Evolutionary conservation across 192 early-diverging fungal species (phyloP).

Genomic region (Diversispora eburnea): DNA sequence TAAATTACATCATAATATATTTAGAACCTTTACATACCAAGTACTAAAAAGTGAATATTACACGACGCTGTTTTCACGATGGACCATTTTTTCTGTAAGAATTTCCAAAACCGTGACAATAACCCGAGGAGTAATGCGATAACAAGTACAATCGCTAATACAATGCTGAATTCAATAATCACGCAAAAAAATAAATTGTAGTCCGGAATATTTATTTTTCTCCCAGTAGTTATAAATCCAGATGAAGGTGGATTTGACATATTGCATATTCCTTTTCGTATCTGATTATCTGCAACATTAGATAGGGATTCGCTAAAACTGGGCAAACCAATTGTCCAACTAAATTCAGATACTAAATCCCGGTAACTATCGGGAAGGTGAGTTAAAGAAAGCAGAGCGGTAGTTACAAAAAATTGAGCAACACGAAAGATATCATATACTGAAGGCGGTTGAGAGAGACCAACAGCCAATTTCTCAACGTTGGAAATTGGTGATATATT

Average conservation of each 20-base stretch:
- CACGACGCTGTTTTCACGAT: neutral
- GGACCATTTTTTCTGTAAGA: neutral
- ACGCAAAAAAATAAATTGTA: conserved; percentile 16
- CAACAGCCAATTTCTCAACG: too few relatives aligned
- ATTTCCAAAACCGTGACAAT: neutral
- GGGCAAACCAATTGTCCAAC: conserved; percentile 15
- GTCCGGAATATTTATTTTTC: neutral
- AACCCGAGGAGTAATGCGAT: neutral
- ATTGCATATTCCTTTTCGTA: neutral
- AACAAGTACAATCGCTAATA: neutral
- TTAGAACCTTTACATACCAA: conserved; percentile 23
- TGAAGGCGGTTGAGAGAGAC: too few relatives aligned
- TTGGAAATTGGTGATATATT: too few relatives aligned
- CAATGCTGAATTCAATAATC: neutral
- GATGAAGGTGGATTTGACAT: neutral
- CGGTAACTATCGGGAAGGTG: neutral
- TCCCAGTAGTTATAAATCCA: neutral
- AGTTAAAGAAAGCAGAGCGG: conserved; percentile 7
- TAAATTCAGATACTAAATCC: neutral
- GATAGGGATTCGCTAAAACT: neutral
- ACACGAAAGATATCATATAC: conserved; percentile 17
- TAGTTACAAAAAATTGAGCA: conserved; percentile 21
- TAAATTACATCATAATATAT: too few relatives aligned
- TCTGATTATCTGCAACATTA: neutral
- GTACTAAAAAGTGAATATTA: neutral